Evolutionary conservation across 108 stramenopile species (phyloP).

Genomic region (Skeletonema costatum): DNA sequence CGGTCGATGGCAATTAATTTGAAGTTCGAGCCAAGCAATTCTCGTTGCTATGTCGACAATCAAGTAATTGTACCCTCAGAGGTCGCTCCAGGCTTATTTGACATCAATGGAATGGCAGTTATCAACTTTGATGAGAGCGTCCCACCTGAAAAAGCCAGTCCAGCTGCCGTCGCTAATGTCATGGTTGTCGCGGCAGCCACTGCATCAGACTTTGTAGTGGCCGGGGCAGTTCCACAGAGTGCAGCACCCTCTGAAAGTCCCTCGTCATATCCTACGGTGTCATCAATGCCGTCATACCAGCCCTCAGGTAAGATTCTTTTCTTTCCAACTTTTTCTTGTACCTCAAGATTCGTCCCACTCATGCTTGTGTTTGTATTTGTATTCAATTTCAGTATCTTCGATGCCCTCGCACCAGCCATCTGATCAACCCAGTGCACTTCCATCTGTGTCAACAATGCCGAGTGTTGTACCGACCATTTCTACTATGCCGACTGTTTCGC

Average conservation of each 20-base stretch:
- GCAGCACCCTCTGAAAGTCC: not conserved
- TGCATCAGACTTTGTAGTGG: not conserved
- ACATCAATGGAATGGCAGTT: not conserved
- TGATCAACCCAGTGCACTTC: not conserved
- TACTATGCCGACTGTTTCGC: not conserved
- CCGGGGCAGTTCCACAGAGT: not conserved
- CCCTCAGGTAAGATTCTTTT: not conserved
- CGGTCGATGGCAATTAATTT: not conserved
- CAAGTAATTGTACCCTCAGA: not conserved
- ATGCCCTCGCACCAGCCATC: not conserved
- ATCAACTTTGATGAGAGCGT: not conserved
- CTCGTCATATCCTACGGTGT: not conserved
- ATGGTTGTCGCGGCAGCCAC: not conserved
- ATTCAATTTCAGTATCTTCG: not conserved
- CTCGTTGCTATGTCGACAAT: not conserved
- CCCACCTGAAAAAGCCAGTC: not conserved
- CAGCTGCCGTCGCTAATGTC: not conserved
- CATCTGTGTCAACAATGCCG: not conserved
- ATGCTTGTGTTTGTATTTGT: not conserved
- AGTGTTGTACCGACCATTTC: not conserved
- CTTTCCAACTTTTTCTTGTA: not conserved
- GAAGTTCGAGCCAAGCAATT: not conserved
- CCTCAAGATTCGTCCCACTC: not conserved
- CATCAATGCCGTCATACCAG: not conserved
- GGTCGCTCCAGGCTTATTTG: not conserved